phyloP scores from a whole-genome alignment of 345 rosid species.

The Eucalyptus sideroxylon region DNA sequence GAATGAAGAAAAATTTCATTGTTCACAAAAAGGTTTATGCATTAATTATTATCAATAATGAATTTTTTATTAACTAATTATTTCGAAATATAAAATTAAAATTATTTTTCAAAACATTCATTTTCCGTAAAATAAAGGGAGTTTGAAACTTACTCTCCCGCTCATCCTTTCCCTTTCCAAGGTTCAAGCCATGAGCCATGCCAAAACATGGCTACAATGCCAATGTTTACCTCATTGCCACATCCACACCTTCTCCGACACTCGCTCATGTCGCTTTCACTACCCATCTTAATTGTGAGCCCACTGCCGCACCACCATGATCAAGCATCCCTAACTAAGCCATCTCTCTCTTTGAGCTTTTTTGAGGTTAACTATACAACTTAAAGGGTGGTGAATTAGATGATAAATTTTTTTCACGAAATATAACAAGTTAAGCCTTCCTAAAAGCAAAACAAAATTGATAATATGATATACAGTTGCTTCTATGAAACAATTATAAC shows the following conservation, averaged over 20 bases:
- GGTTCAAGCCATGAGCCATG: not conserved
- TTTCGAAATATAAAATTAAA: too few species aligned
- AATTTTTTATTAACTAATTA: too few species aligned
- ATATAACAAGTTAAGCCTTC: not conserved
- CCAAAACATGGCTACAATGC: not conserved
- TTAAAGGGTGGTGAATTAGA: not conserved
- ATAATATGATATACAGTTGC: not conserved
- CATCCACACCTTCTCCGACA: not conserved
- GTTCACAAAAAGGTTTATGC: not conserved
- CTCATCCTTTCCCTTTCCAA: not conserved
- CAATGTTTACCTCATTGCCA: not conserved
- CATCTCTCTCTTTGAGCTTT: too few species aligned
- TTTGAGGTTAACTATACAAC: not conserved
- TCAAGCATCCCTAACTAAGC: not conserved
- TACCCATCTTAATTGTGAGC: not conserved
- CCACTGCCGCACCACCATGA: not conserved
- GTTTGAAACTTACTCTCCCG: not conserved
- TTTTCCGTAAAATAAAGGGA: not conserved
- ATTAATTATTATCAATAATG: too few species aligned
- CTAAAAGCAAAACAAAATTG: not conserved
- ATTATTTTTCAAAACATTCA: too few species aligned
- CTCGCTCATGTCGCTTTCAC: not conserved
- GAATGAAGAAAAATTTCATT: not conserved
- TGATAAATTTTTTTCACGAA: too few species aligned
- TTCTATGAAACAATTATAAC: not conserved